Evolutionary conservation across 352 stramenopile species (phyloP).

Genomic region (Globisporangium emineosum): DNA sequence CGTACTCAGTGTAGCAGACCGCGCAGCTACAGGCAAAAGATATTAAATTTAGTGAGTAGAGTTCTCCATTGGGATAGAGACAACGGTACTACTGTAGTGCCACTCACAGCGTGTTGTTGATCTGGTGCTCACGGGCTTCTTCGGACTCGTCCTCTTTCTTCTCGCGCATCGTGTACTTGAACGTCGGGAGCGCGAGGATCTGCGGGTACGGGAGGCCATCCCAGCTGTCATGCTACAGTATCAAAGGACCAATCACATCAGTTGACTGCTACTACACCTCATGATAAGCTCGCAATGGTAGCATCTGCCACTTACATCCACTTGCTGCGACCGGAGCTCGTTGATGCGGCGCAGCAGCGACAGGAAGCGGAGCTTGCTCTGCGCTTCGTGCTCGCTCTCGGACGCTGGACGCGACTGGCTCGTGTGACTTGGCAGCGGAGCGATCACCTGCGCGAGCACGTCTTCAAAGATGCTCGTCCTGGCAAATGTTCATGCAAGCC

Average conservation of each 20-base stretch:
- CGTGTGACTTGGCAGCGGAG: constrained; percentile 25
- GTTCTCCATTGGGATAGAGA: too few species aligned
- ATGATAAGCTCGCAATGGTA: neutral
- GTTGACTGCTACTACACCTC: neutral
- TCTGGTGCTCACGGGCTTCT: constrained; percentile 26
- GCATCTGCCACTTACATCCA: constrained; percentile 36
- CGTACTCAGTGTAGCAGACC: constrained; percentile 84
- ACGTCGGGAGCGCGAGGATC: constrained; percentile 76
- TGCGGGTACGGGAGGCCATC: constrained; percentile 79
- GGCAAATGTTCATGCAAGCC: neutral
- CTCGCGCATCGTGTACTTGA: constrained; percentile 62
- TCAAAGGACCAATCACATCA: too few species aligned
- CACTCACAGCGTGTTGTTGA: constrained; percentile 59
- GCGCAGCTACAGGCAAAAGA: constrained; percentile 34
- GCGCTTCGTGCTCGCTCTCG: constrained; percentile 30
- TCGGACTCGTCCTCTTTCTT: constrained; percentile 19
- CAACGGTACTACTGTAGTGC: too few species aligned
- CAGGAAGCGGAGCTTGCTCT: constrained; percentile 66
- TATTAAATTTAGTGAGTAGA: too few species aligned
- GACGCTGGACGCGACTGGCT: neutral
- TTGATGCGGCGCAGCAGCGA: constrained; percentile 80
- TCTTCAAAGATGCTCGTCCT: constrained; percentile 19
- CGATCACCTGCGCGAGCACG: constrained; percentile 20
- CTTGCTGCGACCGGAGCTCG: constrained; percentile 79
- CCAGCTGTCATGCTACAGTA: constrained; percentile 53